A percentile compares a stretch with the other conserved stretches of the same genome.
These are phyloP conservation scores for Ambrosiella cleistominuta DNA, from an alignment of 2,329 filamentous ascomycete genomes.

Conservation along the genomic window DNA sequence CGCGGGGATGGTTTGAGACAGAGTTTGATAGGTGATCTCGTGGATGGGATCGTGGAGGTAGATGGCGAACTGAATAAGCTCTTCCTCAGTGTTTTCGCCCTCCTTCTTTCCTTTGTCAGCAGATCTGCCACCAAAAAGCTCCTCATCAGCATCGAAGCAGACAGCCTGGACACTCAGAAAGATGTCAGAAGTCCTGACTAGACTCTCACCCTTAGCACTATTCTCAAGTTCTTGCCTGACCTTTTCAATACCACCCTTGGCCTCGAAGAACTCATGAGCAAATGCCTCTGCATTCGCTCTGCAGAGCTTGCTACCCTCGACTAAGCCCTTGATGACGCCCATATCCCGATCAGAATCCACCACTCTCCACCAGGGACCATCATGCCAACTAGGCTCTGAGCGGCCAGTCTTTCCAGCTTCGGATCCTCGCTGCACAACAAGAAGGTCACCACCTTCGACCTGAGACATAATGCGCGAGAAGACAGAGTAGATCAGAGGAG, in stretches of 20 bases:
- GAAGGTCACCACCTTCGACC: slow-evolving; percentile 86
- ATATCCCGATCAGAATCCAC: slow-evolving; percentile 53
- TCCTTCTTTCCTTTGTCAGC: slow-evolving; percentile 36
- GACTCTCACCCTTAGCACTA: slow-evolving; percentile 71
- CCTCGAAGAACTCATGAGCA: slow-evolving; percentile 64
- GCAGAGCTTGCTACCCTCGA: slow-evolving; percentile 80
- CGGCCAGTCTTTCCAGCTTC: slow-evolving; percentile 54
- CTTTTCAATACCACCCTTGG: slow-evolving; percentile 60
- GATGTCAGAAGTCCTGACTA: slow-evolving; percentile 80
- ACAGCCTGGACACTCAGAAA: slow-evolving; percentile 93
- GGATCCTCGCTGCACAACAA: slow-evolving; percentile 84
- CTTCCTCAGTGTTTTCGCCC: slow-evolving; percentile 26
- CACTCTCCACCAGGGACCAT: slow-evolving; percentile 92
- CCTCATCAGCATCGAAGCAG: slow-evolving; percentile 41
- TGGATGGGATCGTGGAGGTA: slow-evolving; percentile 81
- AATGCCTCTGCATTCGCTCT: slow-evolving; percentile 80
- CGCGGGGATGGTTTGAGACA: slow-evolving; percentile 68
- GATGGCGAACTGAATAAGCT: slow-evolving; percentile 55
- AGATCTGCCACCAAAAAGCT: slow-evolving; percentile 44
- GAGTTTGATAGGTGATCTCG: slow-evolving; percentile 65
- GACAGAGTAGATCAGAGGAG: slow-evolving; percentile 77
- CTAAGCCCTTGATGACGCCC: slow-evolving; percentile 59
- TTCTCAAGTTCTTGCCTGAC: slow-evolving; percentile 61
- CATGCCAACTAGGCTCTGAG: slow-evolving; percentile 57
- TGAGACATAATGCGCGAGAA: slow-evolving; percentile 98